A percentile compares a stretch with the other conserved stretches of the same genome.
Evolutionary conservation across 495 filamentous ascomycete genomes (phyloP).

Genomic region (Hyaloscypha finlandica): DNA sequence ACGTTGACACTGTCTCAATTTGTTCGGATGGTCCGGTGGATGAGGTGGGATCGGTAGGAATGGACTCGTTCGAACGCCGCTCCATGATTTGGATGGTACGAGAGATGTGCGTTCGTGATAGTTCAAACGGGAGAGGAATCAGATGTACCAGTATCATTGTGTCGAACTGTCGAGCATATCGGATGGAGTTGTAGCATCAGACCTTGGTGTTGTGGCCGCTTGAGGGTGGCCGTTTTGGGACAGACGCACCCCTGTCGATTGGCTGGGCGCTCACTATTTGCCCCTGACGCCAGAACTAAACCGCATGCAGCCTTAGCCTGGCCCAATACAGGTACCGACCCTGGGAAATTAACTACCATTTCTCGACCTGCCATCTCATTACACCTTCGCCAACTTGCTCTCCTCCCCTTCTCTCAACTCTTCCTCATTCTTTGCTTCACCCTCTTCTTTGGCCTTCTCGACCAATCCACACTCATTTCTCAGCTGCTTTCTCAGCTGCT

Average conservation of each 20-base stretch:
- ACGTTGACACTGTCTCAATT: slow-evolving; percentile 15
- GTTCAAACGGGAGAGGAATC: background rate
- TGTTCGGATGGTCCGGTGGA: background rate
- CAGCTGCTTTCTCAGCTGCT: slow-evolving; percentile 6
- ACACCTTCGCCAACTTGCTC: background rate
- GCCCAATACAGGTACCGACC: no score
- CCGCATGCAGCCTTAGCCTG: no score
- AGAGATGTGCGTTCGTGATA: no score
- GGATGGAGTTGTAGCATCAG: background rate
- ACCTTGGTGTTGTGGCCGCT: background rate
- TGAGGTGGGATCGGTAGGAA: background rate
- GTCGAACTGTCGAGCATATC: background rate
- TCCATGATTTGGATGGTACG: background rate
- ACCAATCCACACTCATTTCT: slow-evolving; percentile 20
- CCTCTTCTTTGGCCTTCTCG: slow-evolving; percentile 17
- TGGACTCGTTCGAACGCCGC: background rate
- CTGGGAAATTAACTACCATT: background rate
- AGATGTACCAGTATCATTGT: background rate
- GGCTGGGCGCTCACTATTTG: no score
- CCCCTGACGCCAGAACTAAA: no score
- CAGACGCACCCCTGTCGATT: no score
- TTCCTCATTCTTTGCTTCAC: slow-evolving; percentile 12
- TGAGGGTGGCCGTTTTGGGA: no score
- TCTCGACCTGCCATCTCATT: background rate
- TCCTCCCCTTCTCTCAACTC: background rate